Percentiles rank a stretch among this genome's conserved stretches.
Evolutionary conservation across 768 basidiomycete genomes (phyloP).

Genomic region (Leccinum sublutescens): DNA sequence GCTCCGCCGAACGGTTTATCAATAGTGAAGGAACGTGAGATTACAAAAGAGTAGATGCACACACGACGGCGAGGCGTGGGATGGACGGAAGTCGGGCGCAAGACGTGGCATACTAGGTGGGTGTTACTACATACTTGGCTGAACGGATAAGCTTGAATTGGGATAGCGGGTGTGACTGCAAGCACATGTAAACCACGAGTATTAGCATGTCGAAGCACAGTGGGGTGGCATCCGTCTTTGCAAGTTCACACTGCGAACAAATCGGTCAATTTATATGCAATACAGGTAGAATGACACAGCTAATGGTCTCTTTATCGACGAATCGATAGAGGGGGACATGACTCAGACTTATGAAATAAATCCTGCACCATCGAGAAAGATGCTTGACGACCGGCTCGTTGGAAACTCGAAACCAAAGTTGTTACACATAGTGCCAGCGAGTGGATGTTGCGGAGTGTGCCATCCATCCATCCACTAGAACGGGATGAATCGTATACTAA

Average conservation of each 20-base stretch:
- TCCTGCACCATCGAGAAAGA: slow-evolving; percentile 53
- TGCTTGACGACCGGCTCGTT: slow-evolving; percentile 65
- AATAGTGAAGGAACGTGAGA: slow-evolving; percentile 55
- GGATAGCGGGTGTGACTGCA: slow-evolving; percentile 24
- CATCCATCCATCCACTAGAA: too few relatives aligned
- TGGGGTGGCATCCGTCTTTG: slow-evolving; percentile 59
- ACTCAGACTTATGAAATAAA: slow-evolving; percentile 49
- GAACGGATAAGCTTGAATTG: not conserved
- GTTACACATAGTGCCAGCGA: slow-evolving; percentile 69
- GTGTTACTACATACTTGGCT: not conserved
- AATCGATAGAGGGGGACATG: slow-evolving; percentile 69
- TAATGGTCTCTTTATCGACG: slow-evolving; percentile 24
- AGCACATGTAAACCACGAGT: slow-evolving; percentile 34
- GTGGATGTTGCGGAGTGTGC: slow-evolving; percentile 7
- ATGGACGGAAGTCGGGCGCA: slow-evolving; percentile 79
- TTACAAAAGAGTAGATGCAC: slow-evolving; percentile 68
- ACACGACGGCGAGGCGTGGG: slow-evolving; percentile 53
- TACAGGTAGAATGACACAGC: not conserved
- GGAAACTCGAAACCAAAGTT: slow-evolving; percentile 66
- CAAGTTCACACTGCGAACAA: slow-evolving; percentile 46
- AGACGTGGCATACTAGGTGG: slow-evolving; percentile 71
- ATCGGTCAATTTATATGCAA: slow-evolving; percentile 40
- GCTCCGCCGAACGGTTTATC: slow-evolving; percentile 63
- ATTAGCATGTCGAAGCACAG: slow-evolving; percentile 40
- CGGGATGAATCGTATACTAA: not conserved